These are phyloP conservation scores for Protomyces lactucae-debilis DNA, from an alignment of 1,139 yeast genomes.

Conservation along the genomic window DNA sequence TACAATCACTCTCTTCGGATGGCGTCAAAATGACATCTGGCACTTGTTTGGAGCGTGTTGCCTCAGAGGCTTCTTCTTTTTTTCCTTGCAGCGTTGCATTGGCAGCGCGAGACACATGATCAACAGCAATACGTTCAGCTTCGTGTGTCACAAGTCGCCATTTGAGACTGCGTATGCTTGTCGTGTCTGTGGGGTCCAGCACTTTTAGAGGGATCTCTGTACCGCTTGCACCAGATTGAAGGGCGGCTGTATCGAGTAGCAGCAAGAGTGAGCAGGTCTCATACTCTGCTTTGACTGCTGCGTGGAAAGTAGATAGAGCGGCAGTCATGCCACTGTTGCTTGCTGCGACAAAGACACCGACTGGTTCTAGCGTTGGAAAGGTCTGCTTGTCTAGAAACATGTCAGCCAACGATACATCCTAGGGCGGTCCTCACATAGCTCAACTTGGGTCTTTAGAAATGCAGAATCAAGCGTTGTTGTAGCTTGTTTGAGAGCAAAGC, in stretches of 20 bases:
- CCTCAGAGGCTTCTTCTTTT: not conserved
- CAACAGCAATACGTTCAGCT: conserved; percentile 20
- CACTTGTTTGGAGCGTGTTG: not conserved
- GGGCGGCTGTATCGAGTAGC: not conserved
- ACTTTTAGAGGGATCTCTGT: conserved; percentile 10
- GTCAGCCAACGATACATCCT: not conserved
- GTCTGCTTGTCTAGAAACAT: conserved; percentile 9
- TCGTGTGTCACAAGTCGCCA: conserved; percentile 20
- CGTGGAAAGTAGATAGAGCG: not conserved
- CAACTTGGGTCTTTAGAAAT: conserved; percentile 5
- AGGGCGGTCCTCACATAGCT: conserved; percentile 5
- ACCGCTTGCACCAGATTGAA: not conserved
- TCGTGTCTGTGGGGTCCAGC: not conserved
- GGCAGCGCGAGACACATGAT: conserved; percentile 12
- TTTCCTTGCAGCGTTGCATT: not conserved
- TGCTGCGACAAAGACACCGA: conserved; percentile 1
- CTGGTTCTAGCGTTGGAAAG: conserved; percentile 5
- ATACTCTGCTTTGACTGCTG: not conserved
- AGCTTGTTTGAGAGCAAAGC: not conserved
- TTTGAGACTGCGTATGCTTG: not conserved
- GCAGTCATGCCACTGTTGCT: not conserved
- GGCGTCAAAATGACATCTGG: not conserved
- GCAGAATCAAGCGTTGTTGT: not conserved
- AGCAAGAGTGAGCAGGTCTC: not conserved
- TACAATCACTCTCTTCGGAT: not conserved